phyloP scores from a whole-genome alignment of 2,329 filamentous ascomycete genomes.

The Claviceps pazoutovae region DNA sequence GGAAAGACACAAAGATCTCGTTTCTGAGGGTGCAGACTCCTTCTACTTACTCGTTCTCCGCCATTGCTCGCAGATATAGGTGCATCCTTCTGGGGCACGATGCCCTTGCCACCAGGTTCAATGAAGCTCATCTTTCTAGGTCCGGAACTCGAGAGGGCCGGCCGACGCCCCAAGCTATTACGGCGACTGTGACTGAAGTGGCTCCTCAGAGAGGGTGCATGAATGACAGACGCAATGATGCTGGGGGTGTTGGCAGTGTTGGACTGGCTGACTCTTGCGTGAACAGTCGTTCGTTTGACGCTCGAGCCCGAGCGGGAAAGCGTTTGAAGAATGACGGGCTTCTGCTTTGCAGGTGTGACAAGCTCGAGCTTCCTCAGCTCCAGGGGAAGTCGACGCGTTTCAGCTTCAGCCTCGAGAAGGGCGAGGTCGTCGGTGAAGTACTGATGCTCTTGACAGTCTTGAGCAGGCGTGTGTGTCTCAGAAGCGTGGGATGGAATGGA shows the following conservation, averaged over 20 bases:
- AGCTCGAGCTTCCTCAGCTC: slow-evolving; percentile 37
- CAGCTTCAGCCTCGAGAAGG: slow-evolving; percentile 32
- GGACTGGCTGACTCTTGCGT: slow-evolving; percentile 13
- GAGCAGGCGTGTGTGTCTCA: neutral
- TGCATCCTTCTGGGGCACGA: slow-evolving; percentile 49
- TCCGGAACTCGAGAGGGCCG: slow-evolving; percentile 7
- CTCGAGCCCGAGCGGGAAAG: slow-evolving; percentile 29
- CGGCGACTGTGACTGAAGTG: slow-evolving; percentile 20
- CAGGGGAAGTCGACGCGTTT: slow-evolving; percentile 26
- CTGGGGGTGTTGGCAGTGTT: slow-evolving; percentile 21
- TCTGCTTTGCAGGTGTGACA: slow-evolving; percentile 18
- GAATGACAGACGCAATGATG: slow-evolving; percentile 20
- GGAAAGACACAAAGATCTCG: neutral
- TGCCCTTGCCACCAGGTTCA: slow-evolving; percentile 30
- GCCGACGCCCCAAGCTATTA: slow-evolving; percentile 21
- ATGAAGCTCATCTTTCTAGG: slow-evolving; percentile 24
- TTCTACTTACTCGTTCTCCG: slow-evolving; percentile 52
- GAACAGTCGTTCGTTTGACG: slow-evolving; percentile 24
- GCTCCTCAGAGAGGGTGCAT: slow-evolving; percentile 20
- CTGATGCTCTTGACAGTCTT: neutral
- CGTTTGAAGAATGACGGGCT: slow-evolving; percentile 32
- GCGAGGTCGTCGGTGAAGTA: slow-evolving; percentile 26
- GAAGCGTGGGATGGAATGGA: neutral
- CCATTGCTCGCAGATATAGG: slow-evolving; percentile 71
- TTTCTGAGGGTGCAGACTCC: no score